These are phyloP conservation scores for Tympanopsis confertula DNA, from an alignment of 2,329 filamentous ascomycete genomes.

Conservation along the genomic window DNA sequence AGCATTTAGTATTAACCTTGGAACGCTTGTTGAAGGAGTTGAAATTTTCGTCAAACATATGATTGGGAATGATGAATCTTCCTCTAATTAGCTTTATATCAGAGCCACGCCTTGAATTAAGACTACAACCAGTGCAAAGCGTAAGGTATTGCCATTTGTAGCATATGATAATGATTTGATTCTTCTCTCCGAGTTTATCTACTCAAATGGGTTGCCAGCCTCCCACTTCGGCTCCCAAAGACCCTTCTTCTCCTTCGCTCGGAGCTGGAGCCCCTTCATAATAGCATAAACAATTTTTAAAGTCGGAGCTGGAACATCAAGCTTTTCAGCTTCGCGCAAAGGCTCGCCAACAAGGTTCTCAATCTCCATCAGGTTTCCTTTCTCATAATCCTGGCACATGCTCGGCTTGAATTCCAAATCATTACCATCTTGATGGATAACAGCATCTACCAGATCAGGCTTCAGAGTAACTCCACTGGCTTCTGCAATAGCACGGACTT, in stretches of 20 bases:
- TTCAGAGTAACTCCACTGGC: conserved; percentile 28
- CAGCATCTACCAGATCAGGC: conserved; percentile 26
- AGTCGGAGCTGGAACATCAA: conserved; percentile 36
- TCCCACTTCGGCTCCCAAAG: conserved; percentile 18
- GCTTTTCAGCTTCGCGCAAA: conserved; percentile 32
- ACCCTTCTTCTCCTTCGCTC: conserved; percentile 29
- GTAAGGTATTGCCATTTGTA: conserved; percentile 18
- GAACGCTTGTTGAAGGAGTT: too few species aligned
- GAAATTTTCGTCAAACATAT: too few species aligned
- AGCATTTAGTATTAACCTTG: too few species aligned
- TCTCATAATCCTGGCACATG: conserved; percentile 39
- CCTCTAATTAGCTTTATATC: too few species aligned
- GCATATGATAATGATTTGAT: neutral
- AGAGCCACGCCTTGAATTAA: too few species aligned
- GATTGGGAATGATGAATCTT: too few species aligned
- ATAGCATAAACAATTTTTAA: conserved; percentile 34
- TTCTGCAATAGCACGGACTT: conserved; percentile 33
- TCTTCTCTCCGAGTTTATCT: conserved; percentile 24
- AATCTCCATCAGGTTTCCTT: conserved; percentile 43
- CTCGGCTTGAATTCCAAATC: conserved; percentile 36
- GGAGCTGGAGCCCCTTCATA: conserved; percentile 33
- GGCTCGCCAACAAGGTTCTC: conserved; percentile 46
- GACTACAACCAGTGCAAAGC: too few species aligned
- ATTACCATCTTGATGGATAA: conserved; percentile 35
- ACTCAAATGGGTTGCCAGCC: conserved; percentile 42